Base-by-base conservation (phyloP, 129 eudicot species). In the Centrapalus pauciflorus region DNA sequence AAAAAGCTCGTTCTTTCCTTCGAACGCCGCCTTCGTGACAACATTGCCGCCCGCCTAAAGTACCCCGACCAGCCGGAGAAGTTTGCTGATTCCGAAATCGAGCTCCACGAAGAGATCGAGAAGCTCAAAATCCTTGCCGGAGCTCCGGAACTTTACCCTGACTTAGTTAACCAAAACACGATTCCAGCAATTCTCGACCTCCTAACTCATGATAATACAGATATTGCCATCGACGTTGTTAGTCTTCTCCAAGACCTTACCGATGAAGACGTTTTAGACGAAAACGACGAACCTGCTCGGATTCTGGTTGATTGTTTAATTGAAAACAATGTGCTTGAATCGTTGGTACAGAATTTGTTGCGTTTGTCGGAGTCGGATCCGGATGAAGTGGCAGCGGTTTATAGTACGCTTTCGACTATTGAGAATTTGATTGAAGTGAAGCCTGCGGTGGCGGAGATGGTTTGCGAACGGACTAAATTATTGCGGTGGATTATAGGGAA, bases 31-130 rank as follows among this genome's bases (percentile, higher is more conserved):
- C 80, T 93, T 28, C 80, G 87, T 2, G 96, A 90, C 85, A 93
- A 93, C 80, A 89, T 85, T 48, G 95, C 94, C 70, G 95, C 95
- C 23, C 96, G 99, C 14, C 87, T 93, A 58, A 93, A 93, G 74
- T 84, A 89, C 77, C 93, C 96, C 2, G 95, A 89, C 77, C 78
- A 80, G 25, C 99, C 99, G 6, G 99, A 93, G 13, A 93, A 93
- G 50, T 93, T 93, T 72, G 99, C 99, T 7, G 99, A 93, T 40
- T 88, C 99, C 51, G 99, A 93, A 71, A 60, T 93, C 55, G 99
- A 88, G 64, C 96, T 93, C 56, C 99, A 93, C 69, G 92, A 89
- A 16, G 96, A 93, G 76, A 81, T 93, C 74, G 86, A 83, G 20
- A 86, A 89, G 77, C 96, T 93, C 71, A 93, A 93, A 61, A 79